These are phyloP conservation scores for Aspergillus sparsus DNA, from an alignment of 495 filamentous ascomycete species.

Conservation along the genomic window DNA sequence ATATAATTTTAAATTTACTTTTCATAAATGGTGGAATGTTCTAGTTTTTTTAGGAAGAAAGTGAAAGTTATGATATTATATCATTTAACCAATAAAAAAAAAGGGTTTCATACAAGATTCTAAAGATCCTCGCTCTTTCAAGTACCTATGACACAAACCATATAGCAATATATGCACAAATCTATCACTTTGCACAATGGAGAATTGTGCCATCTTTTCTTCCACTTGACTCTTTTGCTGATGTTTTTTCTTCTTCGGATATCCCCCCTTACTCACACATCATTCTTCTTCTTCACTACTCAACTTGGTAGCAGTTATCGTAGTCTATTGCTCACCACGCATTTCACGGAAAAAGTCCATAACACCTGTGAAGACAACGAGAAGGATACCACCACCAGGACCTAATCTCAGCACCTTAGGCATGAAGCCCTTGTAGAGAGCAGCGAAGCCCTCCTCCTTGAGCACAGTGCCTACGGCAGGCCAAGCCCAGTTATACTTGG, in stretches of 20 bases:
- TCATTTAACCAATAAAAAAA: too few relatives aligned
- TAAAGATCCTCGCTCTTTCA: too few relatives aligned
- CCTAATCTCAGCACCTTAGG: constrained; percentile 91
- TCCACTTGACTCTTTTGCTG: not conserved
- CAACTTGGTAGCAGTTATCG: too few relatives aligned
- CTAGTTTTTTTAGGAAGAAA: too few relatives aligned
- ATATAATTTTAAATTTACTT: not conserved
- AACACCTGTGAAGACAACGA: constrained; percentile 89
- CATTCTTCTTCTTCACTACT: not conserved
- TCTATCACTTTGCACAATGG: not conserved
- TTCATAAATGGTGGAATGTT: too few relatives aligned
- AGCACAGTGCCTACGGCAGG: constrained; percentile 79
- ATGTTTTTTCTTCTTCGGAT: not conserved
- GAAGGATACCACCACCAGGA: constrained; percentile 85
- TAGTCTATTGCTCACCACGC: constrained; percentile 31
- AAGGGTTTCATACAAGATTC: too few relatives aligned
- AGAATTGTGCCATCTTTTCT: not conserved
- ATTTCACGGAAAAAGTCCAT: constrained; percentile 85
- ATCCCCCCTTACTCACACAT: not conserved
- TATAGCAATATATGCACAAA: constrained; percentile 6
- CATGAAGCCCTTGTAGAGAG: constrained; percentile 95
- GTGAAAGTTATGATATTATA: too few relatives aligned
- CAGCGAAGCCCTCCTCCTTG: constrained; percentile 89
- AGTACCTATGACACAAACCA: constrained; percentile 5
- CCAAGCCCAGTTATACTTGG: constrained; percentile 99